Percentiles rank a stretch among this genome's conserved stretches.
Evolutionary conservation across 805 yeast genomes (phyloP).

Genomic region (Diddensiella santjacobensis): DNA sequence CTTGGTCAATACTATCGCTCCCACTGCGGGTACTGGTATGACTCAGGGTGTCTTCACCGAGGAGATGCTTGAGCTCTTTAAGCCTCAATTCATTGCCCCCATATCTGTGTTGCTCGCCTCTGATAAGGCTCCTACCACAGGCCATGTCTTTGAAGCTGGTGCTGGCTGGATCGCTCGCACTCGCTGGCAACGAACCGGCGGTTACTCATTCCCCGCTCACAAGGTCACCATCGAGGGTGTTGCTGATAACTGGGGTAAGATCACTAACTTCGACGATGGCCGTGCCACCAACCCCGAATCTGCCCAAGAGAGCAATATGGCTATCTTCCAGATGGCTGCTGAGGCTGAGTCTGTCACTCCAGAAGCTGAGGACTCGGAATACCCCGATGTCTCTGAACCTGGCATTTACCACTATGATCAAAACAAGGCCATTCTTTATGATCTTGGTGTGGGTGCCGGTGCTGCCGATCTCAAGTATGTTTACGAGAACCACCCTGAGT

Average conservation of each 20-base stretch:
- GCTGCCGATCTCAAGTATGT: constrained; percentile 71
- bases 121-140: constrained; percentile 67
- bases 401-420: constrained; percentile 56
- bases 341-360: constrained; percentile 42
- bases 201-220: constrained; percentile 55
- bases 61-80: constrained; percentile 76
- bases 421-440: constrained; percentile 76
- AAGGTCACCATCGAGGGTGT: constrained; percentile 64
- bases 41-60: constrained; percentile 80
- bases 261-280: constrained; percentile 59
- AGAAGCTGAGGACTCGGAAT: constrained; percentile 43
- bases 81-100: constrained; percentile 89
- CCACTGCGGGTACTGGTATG: constrained; percentile 98
- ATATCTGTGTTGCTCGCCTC: constrained; percentile 75
- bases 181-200: constrained; percentile 91
- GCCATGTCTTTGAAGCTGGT: constrained; percentile 86
- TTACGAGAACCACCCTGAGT: constrained; percentile 71
- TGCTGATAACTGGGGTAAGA: constrained; percentile 59
- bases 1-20: constrained; percentile 80
- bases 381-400: constrained; percentile 43
- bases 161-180: constrained; percentile 96
- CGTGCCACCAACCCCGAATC: constrained; percentile 53
- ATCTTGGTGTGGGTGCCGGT: constrained; percentile 83
- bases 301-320: constrained; percentile 76
- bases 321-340: constrained; percentile 52